Evolutionary conservation across 2,329 filamentous ascomycete species (phyloP).

Genomic region (Trichoderma semiorbis): DNA sequence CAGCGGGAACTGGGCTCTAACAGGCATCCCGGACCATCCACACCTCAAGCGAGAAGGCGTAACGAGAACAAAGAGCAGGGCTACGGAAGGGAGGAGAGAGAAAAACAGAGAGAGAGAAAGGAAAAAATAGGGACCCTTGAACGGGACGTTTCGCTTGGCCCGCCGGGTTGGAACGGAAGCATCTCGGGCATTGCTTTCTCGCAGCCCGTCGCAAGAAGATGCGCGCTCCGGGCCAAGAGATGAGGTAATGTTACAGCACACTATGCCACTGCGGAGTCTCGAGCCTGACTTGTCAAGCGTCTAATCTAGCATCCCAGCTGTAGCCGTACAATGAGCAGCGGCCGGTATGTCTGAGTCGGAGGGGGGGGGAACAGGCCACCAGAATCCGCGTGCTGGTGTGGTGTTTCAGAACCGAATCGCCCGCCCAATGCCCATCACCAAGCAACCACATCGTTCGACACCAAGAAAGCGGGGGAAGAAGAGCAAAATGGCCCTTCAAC

Average conservation of each 20-base stretch:
- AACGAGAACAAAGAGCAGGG: not conserved
- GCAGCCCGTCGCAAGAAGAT: not conserved
- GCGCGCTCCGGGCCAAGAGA: not conserved
- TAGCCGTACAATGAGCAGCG: not conserved
- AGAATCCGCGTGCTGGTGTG: not conserved
- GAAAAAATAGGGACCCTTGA: not conserved
- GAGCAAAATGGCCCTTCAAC: not conserved
- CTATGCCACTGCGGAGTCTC: not conserved
- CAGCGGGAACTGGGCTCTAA: conserved; percentile 20
- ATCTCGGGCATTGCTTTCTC: not conserved
- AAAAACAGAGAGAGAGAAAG: not conserved
- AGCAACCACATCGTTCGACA: not conserved
- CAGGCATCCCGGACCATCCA: conserved; percentile 20
- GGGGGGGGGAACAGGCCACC: not conserved
- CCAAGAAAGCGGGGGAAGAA: conserved; percentile 10
- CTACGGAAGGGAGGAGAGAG: not conserved
- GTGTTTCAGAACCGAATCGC: conserved; percentile 4
- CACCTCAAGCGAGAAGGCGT: conserved; percentile 8
- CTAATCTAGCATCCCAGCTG: not conserved
- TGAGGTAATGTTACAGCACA: not conserved
- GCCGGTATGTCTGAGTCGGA: not conserved
- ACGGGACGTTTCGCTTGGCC: not conserved
- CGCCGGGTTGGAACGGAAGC: not conserved
- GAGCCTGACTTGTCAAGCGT: not conserved
- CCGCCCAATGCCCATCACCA: not conserved